phyloP scores from a whole-genome alignment of 768 basidiomycete species.

The Coprinellus micaceus region DNA sequence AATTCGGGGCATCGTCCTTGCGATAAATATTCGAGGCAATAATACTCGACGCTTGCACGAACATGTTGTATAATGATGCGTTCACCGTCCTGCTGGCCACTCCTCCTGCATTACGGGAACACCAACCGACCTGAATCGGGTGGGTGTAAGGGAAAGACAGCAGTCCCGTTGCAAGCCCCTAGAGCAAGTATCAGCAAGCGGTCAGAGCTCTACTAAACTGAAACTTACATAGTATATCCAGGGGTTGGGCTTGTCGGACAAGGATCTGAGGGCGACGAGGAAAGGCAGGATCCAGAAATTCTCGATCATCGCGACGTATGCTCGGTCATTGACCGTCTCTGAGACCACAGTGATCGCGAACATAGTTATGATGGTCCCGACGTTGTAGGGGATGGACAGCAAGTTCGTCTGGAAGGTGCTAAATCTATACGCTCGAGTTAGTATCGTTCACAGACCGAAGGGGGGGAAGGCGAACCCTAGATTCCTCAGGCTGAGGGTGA shows the following conservation, averaged over 20 bases:
- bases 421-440: conserved; percentile 36
- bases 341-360: conserved; percentile 46
- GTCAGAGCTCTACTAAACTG: neutral
- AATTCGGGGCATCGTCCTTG: conserved; percentile 52
- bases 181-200: neutral
- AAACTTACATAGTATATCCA: conserved; percentile 50
- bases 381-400: conserved; percentile 53
- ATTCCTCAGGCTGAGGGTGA: conserved; percentile 53
- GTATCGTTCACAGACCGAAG: neutral
- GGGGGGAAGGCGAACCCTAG: conserved; percentile 40
- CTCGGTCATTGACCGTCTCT: conserved; percentile 49
- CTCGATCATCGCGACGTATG: conserved; percentile 49
- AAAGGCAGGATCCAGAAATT: conserved; percentile 61
- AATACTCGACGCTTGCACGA: conserved; percentile 30
- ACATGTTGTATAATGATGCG: conserved; percentile 59
- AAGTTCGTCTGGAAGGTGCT: conserved; percentile 47
- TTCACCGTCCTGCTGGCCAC: conserved; percentile 60
- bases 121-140: conserved; percentile 56
- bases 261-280: conserved; percentile 49
- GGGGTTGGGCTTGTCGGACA: conserved; percentile 45
- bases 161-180: conserved; percentile 14
- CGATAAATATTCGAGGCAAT: conserved; percentile 58
- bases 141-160: conserved; percentile 35
- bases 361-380: conserved; percentile 52
- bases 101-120: conserved; percentile 55